Percentiles rank a stretch among this genome's conserved stretches.
phyloP scores from a whole-genome alignment of 305 asterid species.

The Fraxinus albicans region DNA sequence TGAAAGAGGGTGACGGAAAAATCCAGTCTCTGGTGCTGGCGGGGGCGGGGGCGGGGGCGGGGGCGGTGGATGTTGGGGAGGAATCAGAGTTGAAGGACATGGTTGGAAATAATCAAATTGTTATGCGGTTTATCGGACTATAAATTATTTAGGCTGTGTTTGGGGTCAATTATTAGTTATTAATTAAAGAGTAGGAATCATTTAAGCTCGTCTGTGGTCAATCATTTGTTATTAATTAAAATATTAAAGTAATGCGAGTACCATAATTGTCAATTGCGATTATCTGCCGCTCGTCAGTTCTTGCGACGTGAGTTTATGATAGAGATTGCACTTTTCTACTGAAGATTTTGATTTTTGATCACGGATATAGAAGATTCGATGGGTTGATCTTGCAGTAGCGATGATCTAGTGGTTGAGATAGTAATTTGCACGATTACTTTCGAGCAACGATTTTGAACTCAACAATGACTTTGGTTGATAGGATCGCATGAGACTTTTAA shows the following conservation, averaged over 20 bases:
- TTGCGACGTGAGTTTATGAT: neutral
- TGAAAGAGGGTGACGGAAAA: conserved; percentile 66
- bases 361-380: too few species aligned
- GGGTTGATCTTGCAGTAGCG: neutral
- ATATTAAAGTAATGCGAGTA: too few species aligned
- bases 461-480: too few species aligned
- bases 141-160: neutral
- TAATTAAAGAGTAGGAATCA: neutral
- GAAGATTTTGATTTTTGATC: neutral
- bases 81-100: conserved; percentile 44
- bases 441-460: neutral
- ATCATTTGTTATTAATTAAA: neutral
- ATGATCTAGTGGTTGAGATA: too few species aligned
- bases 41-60: conserved; percentile 30
- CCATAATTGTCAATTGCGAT: neutral
- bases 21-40: conserved; percentile 63
- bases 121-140: neutral
- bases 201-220: neutral
- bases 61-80: conserved; percentile 28
- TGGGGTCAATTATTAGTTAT: neutral
- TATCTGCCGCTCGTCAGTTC: neutral
- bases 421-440: neutral
- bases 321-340: neutral
- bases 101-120: conserved; percentile 13
- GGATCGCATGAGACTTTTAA: neutral